Evolutionary conservation across 345 rosid genomes (phyloP), one percentile per base, ranked within the genome.

Genomic region (Mangifera indica): DNA sequence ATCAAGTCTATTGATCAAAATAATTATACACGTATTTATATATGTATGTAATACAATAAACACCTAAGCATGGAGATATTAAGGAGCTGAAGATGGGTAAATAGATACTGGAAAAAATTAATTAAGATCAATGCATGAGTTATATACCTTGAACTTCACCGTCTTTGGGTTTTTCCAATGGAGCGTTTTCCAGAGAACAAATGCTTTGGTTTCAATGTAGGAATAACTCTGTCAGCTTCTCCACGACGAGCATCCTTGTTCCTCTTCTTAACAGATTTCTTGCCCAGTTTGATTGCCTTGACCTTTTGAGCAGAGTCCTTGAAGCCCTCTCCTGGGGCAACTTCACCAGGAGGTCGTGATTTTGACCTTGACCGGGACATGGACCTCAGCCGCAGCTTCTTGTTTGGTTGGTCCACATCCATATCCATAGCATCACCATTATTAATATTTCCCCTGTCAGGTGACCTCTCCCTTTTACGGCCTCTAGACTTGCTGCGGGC

Each of bases 291-390:
- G 63, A 80, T 21, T 4, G 92, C 90, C 55, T 86, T 55, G 7
- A 73, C 63, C 85, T 89, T 89, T 71, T 91, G 94, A 60, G 80
- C 84, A 60, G 95, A 76, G 70, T 91, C 96, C 84, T 83, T 93
- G 79, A 85, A 93, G 34, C 97, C 98, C 40, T 92, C 96, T 63
- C 97, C 97, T 13, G 98, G 97, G 7, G 78, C 87, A 84, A 81
- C 91, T 77, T 91, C 98, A 63, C 67, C 69, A 10, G 90, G 93
- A 49, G 96, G 92, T 66, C 94, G 81, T 60, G 94, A 89, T 54
- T 5, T 67, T 2, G 92, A 90, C 72, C 76, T 84, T 40, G 92
- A 75, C 49, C 71, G 68, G 12, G 96, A 90, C 67, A 60, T 81
- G 57, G 90, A 79, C 70, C 88, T 84, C 75, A 70, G 2, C 1